Percentiles rank a stretch among this genome's conserved stretches.
These are phyloP conservation scores for Chlorella sp. DNA, from an alignment of 139 green algal species.

Conservation along the genomic window DNA sequence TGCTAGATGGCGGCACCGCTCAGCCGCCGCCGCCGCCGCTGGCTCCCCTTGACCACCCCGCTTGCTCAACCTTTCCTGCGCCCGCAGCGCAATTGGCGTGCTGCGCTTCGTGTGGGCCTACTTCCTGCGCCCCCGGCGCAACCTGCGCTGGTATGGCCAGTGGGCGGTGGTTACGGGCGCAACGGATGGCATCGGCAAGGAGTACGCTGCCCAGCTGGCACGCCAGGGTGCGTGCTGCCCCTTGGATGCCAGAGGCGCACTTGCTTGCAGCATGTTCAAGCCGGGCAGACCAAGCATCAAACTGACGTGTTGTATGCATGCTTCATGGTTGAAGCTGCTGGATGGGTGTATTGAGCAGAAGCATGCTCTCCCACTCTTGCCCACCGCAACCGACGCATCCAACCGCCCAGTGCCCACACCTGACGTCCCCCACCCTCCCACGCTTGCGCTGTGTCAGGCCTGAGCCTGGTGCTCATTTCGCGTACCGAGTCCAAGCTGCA, in stretches of 20 bases:
- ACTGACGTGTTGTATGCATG: too few species aligned
- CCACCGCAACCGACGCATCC: too few species aligned
- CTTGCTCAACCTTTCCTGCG: background rate
- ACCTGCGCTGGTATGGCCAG: constrained; percentile 55
- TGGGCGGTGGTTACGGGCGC: constrained; percentile 86
- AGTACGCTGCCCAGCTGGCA: constrained; percentile 68
- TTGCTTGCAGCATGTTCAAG: background rate
- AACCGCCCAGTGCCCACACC: too few species aligned
- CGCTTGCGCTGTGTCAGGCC: constrained; percentile 35
- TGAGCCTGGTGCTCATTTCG: constrained; percentile 84
- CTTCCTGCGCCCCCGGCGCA: constrained; percentile 65
- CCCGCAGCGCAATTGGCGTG: background rate
- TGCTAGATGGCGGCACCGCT: too few species aligned
- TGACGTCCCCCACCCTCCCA: too few species aligned
- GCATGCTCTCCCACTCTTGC: too few species aligned
- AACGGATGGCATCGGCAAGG: constrained; percentile 87
- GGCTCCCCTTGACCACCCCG: too few species aligned
- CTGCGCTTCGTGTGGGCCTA: constrained; percentile 47
- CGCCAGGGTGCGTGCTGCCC: constrained; percentile 10
- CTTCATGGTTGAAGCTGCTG: too few species aligned
- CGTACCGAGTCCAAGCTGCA: constrained; percentile 76
- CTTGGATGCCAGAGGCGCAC: too few species aligned
- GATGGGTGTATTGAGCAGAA: too few species aligned
- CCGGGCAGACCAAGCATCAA: too few species aligned
- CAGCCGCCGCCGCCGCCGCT: too few species aligned